Evolutionary conservation across 2,329 filamentous ascomycete species (phyloP), one percentile per base, ranked within the genome.

Genomic region (Boeremia lycopersici): DNA sequence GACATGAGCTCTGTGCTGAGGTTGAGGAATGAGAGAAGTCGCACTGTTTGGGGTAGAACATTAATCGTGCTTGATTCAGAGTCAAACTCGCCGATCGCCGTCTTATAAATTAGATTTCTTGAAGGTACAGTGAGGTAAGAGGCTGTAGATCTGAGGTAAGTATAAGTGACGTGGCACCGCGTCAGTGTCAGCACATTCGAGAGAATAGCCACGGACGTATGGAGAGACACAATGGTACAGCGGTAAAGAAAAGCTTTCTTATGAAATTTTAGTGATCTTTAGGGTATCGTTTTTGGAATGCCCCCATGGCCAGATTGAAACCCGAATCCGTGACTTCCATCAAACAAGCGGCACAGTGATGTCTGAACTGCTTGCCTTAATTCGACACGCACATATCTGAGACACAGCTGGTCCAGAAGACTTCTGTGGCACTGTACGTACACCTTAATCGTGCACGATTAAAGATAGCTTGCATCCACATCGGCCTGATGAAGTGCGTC

Each of bases 401-500:
- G 31, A 49, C 40, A 44, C 25, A 36, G 47, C 39, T 12, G 23
- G 19, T 19, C 7, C 26, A 25, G 13, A 36, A 8, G 25, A 12
- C 13, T n/a, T n/a, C n/a, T n/a, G n/a, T n/a, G n/a, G n/a, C 25
- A 23, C 11, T 28, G 23, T 35, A 17, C 26, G 35, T 6, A 42
- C 17, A 13, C 6, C 11, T 13, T 6, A 36, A 13, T 8, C 8
- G 13, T 17, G 10, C 12, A 19, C 15, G 17, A 13, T 40, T 17
- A 54, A 19, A 55, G 15, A 19, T 46, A 46, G 2, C 35, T 35
- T 29, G 42, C 31, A 38, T 50, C 52, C 25, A 26, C 26, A 7
- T 50, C 31, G 30, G 46, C 52, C 31, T 49, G 46, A 15, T 55
- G 8, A 10, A 55, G 52, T 2, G 52, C 52, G 15, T 55, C 52